Base-by-base conservation (phyloP, 1,139 yeast species). In the Blastobotrys persicus region DNA sequence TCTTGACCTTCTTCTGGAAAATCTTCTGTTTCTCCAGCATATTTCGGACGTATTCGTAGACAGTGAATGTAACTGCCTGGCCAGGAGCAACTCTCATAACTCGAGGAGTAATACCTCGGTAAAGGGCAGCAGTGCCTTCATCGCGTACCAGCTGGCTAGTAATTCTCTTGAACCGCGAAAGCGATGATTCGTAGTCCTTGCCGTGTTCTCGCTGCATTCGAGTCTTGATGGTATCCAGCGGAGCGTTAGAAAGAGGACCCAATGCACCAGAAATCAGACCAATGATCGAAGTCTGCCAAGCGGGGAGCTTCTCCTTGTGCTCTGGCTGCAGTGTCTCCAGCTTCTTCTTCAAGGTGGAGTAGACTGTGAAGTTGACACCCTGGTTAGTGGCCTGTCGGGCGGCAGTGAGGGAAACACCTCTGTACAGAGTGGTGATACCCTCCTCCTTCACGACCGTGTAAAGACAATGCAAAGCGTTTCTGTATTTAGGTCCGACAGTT, bases 11-110 rank as follows among this genome's bases (percentile, higher is more conserved):
- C 37, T 46, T 41, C 26, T 45, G 47, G 50, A 59, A 59, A 39
- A 58, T 70, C 32, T 80, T 76, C 50, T 76, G 59, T 48, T 69
- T 70, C 56, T 80, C 88, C 67, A 91, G 76, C 48, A 77, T 73
- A 33, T 77, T 80, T 70, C 91, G 86, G 68, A 89, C 86, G 66
- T 77, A 85, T 72, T 92, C 98, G 71, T 92, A 92, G 44, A 92
- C 96, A 5, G 98, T 92, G 73, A 92, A 92, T 16, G 97, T 94
- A 51, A 92, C 98, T 50, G 98, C 97, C 73, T 92, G 98, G 55
- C 98, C 98, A 19, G 98, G 98, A 14, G 98, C 98, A 50, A 92
- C 98, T 74, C 98, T 85, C 95, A 92, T 89, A 61, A 92, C 92
- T 76, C 98, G 85, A 62, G 98, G 98, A 37, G 97, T 89, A 66